phyloP scores from a whole-genome alignment of 331 rosid genomes.

The Quercus lobata region DNA sequence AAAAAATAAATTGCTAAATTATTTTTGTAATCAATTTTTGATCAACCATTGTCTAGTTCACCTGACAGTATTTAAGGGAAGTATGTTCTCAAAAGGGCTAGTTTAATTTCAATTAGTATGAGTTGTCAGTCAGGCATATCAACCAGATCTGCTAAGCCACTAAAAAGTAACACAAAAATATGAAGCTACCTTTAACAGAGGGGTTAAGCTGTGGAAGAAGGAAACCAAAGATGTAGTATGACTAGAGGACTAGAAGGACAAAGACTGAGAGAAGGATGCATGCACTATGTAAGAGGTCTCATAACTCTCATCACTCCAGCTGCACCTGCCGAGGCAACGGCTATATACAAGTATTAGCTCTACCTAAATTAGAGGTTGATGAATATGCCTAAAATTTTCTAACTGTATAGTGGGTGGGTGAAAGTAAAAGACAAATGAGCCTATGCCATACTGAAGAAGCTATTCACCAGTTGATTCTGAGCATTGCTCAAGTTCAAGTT shows the following conservation, averaged over 20 bases:
- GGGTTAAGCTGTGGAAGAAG: background rate
- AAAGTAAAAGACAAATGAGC: background rate
- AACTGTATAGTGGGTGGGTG: background rate
- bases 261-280: background rate
- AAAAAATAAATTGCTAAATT: too few relatives aligned
- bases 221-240: background rate
- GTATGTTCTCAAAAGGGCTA: background rate
- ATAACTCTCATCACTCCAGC: background rate
- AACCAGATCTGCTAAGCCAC: background rate
- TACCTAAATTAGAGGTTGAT: background rate
- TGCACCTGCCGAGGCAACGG: background rate
- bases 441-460: background rate
- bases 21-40: background rate
- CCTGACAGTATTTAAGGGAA: background rate
- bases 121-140: background rate
- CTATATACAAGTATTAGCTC: background rate
- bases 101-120: background rate
- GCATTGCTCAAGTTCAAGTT: too few relatives aligned
- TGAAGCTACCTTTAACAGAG: background rate
- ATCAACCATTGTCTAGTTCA: background rate
- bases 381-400: background rate
- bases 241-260: background rate
- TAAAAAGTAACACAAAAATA: background rate
- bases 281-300: background rate
- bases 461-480: too few relatives aligned